These are phyloP conservation scores for Leccinum pellstonianum DNA, from an alignment of 768 basidiomycete species.

Conservation along the genomic window DNA sequence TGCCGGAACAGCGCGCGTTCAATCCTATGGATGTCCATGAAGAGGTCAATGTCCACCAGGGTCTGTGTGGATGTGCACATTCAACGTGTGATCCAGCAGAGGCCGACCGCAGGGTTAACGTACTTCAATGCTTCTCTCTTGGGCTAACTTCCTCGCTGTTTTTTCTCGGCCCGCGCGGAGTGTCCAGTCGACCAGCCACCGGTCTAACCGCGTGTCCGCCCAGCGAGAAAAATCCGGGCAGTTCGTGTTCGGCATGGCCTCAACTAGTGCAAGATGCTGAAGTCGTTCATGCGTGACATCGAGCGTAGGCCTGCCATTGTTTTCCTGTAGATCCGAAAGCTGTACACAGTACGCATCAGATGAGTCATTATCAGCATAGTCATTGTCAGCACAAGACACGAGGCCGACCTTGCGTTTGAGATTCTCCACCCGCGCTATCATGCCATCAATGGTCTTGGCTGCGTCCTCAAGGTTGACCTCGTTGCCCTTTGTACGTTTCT, in stretches of 20 bases:
- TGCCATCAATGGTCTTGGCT: conserved; percentile 62
- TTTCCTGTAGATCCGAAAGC: conserved; percentile 51
- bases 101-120: conserved; percentile 29
- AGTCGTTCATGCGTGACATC: conserved; percentile 74
- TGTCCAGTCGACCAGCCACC: conserved; percentile 94
- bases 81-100: conserved; percentile 19
- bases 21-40: conserved; percentile 84
- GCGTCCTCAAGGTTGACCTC: conserved; percentile 49
- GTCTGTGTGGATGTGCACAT: conserved; percentile 44
- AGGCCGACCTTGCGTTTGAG: conserved; percentile 82
- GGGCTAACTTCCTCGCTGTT: conserved; percentile 74
- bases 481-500: conserved; percentile 40
- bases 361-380: conserved; percentile 14
- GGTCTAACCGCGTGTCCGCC: conserved; percentile 76
- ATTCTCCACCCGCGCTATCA: conserved; percentile 73
- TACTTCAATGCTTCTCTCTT: conserved; percentile 79
- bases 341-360: conserved; percentile 27
- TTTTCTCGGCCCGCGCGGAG: conserved; percentile 75
- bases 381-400: conserved; percentile 14
- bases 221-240: conserved; percentile 67
- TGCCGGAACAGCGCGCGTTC: conserved; percentile 73
- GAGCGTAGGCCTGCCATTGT: conserved; percentile 54
- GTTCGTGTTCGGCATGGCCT: conserved; percentile 50
- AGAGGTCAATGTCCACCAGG: conserved; percentile 88
- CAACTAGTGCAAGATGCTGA: conserved; percentile 65